These are phyloP conservation scores for Syzygium aromaticum DNA, from an alignment of 345 rosid genomes.

Conservation along the genomic window DNA sequence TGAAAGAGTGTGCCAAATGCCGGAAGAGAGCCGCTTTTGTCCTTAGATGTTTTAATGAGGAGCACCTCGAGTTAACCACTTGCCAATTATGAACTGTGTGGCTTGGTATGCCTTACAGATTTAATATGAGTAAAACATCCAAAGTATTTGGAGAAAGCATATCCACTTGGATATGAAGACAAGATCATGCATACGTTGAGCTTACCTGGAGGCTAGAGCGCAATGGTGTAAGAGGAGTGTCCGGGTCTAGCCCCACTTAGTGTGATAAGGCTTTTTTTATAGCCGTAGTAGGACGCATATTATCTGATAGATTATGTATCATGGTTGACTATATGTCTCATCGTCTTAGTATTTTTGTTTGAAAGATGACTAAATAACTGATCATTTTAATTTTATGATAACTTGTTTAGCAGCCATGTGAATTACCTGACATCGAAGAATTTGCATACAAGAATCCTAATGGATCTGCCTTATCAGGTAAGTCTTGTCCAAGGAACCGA, in stretches of 20 bases:
- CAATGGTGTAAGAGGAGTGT: background rate
- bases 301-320: background rate
- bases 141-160: background rate
- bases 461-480: constrained; percentile 22
- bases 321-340: background rate
- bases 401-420: constrained; percentile 22
- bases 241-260: background rate
- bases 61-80: accelerated
- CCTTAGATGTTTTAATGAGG: background rate
- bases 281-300: background rate
- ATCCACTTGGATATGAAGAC: background rate
- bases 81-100: background rate
- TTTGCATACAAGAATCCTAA: constrained; percentile 39
- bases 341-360: background rate
- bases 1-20: background rate
- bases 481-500: constrained; percentile 4
- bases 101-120: background rate
- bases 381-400: background rate
- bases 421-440: constrained; percentile 70
- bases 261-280: background rate
- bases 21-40: background rate
- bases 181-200: background rate
- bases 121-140: background rate
- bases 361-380: background rate
- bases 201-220: background rate